Evolutionary conservation across 495 filamentous ascomycete species (phyloP).

Genomic region (Xylaria curta): DNA sequence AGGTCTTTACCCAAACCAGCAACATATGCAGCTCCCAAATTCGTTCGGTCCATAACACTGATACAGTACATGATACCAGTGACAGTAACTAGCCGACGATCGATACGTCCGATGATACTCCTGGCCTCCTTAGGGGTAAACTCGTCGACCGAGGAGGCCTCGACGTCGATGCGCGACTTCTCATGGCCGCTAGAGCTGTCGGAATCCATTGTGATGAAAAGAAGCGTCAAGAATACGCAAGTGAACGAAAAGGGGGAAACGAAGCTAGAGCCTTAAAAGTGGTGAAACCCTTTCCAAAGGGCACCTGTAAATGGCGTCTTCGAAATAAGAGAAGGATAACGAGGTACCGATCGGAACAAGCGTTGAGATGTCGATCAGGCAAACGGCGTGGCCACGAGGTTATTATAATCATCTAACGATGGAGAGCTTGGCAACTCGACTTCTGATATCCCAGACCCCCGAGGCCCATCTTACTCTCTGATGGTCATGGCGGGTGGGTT

Average conservation of each 20-base stretch:
- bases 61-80: slow-evolving; percentile 66
- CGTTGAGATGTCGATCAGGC: background rate
- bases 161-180: slow-evolving; percentile 36
- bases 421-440: background rate
- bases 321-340: slow-evolving; percentile 17
- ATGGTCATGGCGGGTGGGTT: slow-evolving; percentile 13
- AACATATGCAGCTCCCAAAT: slow-evolving; percentile 61
- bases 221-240: background rate
- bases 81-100: slow-evolving; percentile 62
- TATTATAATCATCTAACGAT: slow-evolving; percentile 18
- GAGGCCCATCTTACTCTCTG: slow-evolving; percentile 13
- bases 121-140: slow-evolving; percentile 35
- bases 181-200: slow-evolving; percentile 32
- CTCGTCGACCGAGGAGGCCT: slow-evolving; percentile 31
- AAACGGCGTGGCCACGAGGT: slow-evolving; percentile 23
- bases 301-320: slow-evolving; percentile 13
- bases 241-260: background rate
- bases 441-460: background rate
- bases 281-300: slow-evolving; percentile 16
- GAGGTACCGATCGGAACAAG: slow-evolving; percentile 3
- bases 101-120: slow-evolving; percentile 61
- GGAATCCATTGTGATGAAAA: slow-evolving; percentile 32
- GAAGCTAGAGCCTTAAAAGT: slow-evolving; percentile 10
- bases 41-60: slow-evolving; percentile 68
- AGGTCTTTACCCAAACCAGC: slow-evolving; percentile 62